phyloP scores from a whole-genome alignment of 305 asterid species.

The Lippia alba region DNA sequence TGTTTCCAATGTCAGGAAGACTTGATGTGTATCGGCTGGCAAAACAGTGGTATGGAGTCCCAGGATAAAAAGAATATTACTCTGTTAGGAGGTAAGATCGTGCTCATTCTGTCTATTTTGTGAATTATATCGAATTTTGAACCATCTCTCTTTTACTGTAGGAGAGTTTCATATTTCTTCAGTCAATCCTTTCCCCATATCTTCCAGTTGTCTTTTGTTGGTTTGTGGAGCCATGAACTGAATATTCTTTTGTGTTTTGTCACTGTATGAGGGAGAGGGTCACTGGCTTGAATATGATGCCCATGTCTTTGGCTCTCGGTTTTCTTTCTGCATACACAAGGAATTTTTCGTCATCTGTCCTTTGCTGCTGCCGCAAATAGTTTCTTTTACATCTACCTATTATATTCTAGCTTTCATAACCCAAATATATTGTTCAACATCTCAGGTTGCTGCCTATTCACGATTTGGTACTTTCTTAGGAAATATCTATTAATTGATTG shows the following conservation, averaged over 20 bases:
- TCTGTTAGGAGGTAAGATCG: slow-evolving; percentile 83
- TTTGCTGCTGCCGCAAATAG: not conserved
- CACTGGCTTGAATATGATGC: slow-evolving; percentile 21
- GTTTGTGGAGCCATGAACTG: slow-evolving; percentile 27
- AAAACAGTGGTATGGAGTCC: slow-evolving; percentile 78
- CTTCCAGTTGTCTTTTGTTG: slow-evolving; percentile 3
- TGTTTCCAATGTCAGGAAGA: slow-evolving; percentile 64
- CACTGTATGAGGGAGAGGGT: slow-evolving; percentile 5
- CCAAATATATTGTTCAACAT: not conserved
- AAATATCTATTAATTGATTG: slow-evolving; percentile 8
- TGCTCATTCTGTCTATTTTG: slow-evolving; percentile 27
- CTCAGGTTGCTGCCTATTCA: slow-evolving; percentile 7
- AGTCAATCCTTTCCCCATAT: slow-evolving; percentile 1
- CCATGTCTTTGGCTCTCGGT: not conserved
- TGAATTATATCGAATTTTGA: slow-evolving; percentile 1
- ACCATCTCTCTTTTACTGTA: slow-evolving; percentile 9
- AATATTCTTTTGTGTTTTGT: slow-evolving; percentile 17
- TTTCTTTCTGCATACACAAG: not conserved
- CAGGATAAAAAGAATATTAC: slow-evolving; percentile 80
- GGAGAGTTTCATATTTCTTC: slow-evolving; percentile 6
- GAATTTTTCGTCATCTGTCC: not conserved
- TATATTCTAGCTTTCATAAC: not conserved
- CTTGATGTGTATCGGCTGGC: slow-evolving; percentile 95
- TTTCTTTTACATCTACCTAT: not conserved
- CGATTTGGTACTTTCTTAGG: slow-evolving; percentile 14